Evolutionary conservation across 192 early-diverging fungal genomes (phyloP).

Genomic region (Kappamyces sp.): DNA sequence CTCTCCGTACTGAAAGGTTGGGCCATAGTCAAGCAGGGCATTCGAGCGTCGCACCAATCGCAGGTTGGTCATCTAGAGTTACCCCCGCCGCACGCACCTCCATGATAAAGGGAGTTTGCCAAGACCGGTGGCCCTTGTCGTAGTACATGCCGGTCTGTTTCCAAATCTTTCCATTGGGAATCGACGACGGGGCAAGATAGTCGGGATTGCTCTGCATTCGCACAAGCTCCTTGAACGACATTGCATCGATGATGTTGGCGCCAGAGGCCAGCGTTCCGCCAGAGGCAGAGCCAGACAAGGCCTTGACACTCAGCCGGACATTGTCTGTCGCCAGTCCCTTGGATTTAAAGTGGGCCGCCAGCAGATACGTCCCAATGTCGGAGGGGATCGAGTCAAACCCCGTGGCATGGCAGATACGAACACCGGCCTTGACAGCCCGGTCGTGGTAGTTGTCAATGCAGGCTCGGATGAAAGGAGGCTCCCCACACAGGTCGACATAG

Average conservation of each 20-base stretch:
- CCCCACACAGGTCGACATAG: conserved; percentile 90
- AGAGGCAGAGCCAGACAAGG: conserved; percentile 46
- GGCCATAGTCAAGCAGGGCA: conserved; percentile 51
- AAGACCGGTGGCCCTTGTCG: conserved; percentile 48
- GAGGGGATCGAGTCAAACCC: conserved; percentile 92
- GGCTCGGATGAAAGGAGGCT: conserved; percentile 55
- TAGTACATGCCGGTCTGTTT: conserved; percentile 27
- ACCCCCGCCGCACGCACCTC: conserved; percentile 13
- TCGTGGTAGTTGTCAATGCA: conserved; percentile 66
- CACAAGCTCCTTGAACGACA: conserved; percentile 19
- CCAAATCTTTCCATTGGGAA: conserved; percentile 8
- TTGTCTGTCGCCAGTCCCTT: conserved; percentile 21
- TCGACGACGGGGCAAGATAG: conserved; percentile 16
- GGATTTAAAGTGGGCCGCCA: conserved; percentile 39
- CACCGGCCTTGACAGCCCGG: conserved; percentile 53
- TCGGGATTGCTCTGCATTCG: conserved; percentile 25
- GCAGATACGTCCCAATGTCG: conserved; percentile 76
- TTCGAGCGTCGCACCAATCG: conserved; percentile 60
- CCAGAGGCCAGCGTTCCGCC: conserved; percentile 62
- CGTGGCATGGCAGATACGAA: conserved; percentile 72
- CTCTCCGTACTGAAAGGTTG: conserved; percentile 58
- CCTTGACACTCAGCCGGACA: conserved; percentile 16
- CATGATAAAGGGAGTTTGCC: conserved; percentile 65
- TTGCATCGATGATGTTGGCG: conserved; percentile 20
- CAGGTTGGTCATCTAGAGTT: conserved; percentile 37